phyloP scores from a whole-genome alignment of 75 land plant species.

The Gnetum montanum region DNA sequence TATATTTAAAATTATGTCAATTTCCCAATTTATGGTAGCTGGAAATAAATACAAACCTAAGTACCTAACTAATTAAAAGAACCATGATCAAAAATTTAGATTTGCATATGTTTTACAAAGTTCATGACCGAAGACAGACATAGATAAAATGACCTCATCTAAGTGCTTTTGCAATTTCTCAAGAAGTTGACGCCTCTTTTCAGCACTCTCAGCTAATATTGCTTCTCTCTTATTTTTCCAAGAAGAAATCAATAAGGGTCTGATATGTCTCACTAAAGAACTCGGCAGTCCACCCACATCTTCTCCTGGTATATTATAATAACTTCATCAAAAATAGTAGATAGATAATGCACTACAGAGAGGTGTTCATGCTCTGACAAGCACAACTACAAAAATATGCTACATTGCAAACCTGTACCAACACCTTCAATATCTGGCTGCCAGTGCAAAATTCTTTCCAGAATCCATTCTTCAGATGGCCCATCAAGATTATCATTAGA shows the following conservation, averaged over 20 bases:
- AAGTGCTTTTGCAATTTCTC: slow-evolving; percentile 70
- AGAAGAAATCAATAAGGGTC: slow-evolving; percentile 55
- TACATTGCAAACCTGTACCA: slow-evolving; percentile 31
- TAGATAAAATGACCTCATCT: slow-evolving; percentile 62
- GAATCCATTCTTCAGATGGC: slow-evolving; percentile 64
- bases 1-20: too few species aligned
- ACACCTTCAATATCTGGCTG: slow-evolving; percentile 80
- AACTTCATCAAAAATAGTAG: too few species aligned
- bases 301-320: slow-evolving; percentile 29
- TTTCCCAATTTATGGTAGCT: too few species aligned
- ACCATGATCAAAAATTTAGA: too few species aligned
- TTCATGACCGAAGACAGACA: neutral
- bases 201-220: slow-evolving; percentile 49
- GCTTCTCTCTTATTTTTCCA: slow-evolving; percentile 56
- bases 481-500: slow-evolving; percentile 28
- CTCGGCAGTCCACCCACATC: slow-evolving; percentile 39
- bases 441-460: slow-evolving; percentile 37
- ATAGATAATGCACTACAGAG: too few species aligned
- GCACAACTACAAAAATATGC: too few species aligned
- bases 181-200: slow-evolving; percentile 48
- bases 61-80: too few species aligned
- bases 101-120: neutral
- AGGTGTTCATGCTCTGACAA: too few species aligned
- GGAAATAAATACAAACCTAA: too few species aligned
- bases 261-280: slow-evolving; percentile 45